Conservation (phyloP, 2,329 filamentous ascomycete genomes). For the Sordariomycetes sp. region DNA sequence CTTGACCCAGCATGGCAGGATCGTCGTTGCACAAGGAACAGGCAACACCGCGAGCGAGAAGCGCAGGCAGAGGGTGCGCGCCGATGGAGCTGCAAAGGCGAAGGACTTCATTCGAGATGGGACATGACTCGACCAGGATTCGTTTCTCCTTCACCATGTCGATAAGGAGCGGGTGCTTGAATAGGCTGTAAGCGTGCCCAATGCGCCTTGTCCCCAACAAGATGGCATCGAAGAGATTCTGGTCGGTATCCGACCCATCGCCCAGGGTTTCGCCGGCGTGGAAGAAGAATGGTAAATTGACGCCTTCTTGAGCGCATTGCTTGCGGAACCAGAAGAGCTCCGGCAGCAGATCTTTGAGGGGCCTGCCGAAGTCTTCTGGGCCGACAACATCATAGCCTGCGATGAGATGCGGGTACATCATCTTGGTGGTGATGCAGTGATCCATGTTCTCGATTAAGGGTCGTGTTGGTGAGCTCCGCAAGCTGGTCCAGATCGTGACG, state of each 20-base stretch:
- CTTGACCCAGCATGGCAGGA: conserved; percentile 79
- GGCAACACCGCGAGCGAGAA: conserved; percentile 75
- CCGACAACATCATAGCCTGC: conserved; percentile 86
- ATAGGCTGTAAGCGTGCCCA: conserved; percentile 80
- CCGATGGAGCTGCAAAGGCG: conserved; percentile 68
- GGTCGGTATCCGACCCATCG: conserved; percentile 61
- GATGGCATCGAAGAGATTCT: conserved; percentile 82
- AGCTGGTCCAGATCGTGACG: conserved; percentile 74
- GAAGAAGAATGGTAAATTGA: conserved; percentile 91
- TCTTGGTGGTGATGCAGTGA: conserved; percentile 74
- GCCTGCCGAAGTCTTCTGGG: conserved; percentile 71
- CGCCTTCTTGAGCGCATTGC: conserved; percentile 64
- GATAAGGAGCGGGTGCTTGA: conserved; percentile 83
- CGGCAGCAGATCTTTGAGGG: conserved; percentile 68
- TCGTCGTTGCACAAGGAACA: conserved; percentile 87
- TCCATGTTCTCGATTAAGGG: conserved; percentile 75
- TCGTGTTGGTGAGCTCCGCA: conserved; percentile 56
- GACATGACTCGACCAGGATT: conserved; percentile 83
- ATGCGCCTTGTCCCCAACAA: conserved; percentile 81
- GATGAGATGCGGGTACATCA: conserved; percentile 68
- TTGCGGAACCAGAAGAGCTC: conserved; percentile 92
- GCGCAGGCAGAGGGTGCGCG: conserved; percentile 71
- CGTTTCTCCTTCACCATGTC: conserved; percentile 83
- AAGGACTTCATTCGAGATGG: conserved; percentile 83
- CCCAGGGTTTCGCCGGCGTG: conserved; percentile 86